Evolutionary conservation across 352 stramenopile species (phyloP), one percentile per base, ranked within the genome.

Genomic region (Blastocystis sp.): DNA sequence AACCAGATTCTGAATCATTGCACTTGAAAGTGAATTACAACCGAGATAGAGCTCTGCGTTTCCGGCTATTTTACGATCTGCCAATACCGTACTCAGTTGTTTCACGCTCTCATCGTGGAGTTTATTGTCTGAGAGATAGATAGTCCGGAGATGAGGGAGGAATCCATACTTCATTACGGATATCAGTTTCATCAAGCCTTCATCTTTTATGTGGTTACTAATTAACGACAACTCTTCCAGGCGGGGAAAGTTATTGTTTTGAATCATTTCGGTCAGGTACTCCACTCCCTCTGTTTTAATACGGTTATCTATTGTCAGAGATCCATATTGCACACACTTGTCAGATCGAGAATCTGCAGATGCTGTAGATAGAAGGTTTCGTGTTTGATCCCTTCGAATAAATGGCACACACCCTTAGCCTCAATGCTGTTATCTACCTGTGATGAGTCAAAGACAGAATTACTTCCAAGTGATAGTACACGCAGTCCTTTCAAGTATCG

Each of bases 71-170:
- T 69, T 64, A 11, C 47, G 18, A 13, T 66, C 47, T 13, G 47
- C 54, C 20, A 84, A 34, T 11, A 50, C 11, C 9, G 47, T 34
- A 15, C 34, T 61, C 3, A 84, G 73, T 0, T 50, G 47, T 9
- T 53, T 20, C 15, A 84, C 73, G 34, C 73, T 84, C 37, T 20
- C 18, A 43, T 84, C 73, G 29, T 68, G 73, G n/a, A 84, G 73
- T 26, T 45, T 11, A 53, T 84, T 84, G 53, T 84, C 56, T 20
- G 73, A 84, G 23, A 84, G 53, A 68, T 84, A 84, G 6, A 84
- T 47, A 3, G 50, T 84, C 20, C 47, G 37, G 53, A 84, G 26
- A 45, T 84, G 73, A 9, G 73, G 53, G n/a, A 84, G 73, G 15
- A 84, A 84, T 20, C 73, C 50, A 34, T 47, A 84, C 39, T 68